These are phyloP conservation scores for Rhododendron griersonianum DNA, from an alignment of 148 eudicot genomes.

Conservation along the genomic window DNA sequence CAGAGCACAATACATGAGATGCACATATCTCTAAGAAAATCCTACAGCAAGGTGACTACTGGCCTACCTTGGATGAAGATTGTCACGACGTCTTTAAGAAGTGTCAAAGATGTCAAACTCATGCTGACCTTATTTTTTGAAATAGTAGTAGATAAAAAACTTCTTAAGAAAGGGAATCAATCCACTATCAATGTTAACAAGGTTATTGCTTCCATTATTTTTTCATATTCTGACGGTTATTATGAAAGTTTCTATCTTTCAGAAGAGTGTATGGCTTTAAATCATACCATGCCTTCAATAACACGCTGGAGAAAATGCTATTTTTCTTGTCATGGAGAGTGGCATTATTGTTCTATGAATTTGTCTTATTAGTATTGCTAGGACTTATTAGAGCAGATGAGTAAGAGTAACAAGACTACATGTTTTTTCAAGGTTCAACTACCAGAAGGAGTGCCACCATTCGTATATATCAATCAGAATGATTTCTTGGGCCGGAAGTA, in stretches of 20 bases:
- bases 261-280: background rate
- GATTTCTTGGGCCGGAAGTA: constrained; percentile 36
- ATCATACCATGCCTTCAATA: background rate
- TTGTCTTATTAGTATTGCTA: background rate
- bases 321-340: background rate
- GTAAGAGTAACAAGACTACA: constrained; percentile 13
- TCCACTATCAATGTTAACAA: background rate
- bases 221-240: background rate
- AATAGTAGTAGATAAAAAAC: background rate
- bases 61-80: background rate
- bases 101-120: background rate
- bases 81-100: background rate
- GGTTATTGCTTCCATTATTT: background rate
- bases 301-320: background rate
- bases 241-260: background rate
- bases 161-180: background rate
- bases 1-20: background rate
- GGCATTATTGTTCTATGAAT: background rate
- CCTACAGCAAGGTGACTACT: background rate
- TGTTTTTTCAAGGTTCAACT: constrained; percentile 23
- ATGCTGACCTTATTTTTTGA: background rate
- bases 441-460: constrained; percentile 33
- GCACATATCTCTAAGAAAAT: background rate
- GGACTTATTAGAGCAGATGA: constrained; percentile 3
- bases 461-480: constrained; percentile 33